Evolutionary conservation across 129 eudicot genomes (phyloP).

Genomic region (Arctium lappa): DNA sequence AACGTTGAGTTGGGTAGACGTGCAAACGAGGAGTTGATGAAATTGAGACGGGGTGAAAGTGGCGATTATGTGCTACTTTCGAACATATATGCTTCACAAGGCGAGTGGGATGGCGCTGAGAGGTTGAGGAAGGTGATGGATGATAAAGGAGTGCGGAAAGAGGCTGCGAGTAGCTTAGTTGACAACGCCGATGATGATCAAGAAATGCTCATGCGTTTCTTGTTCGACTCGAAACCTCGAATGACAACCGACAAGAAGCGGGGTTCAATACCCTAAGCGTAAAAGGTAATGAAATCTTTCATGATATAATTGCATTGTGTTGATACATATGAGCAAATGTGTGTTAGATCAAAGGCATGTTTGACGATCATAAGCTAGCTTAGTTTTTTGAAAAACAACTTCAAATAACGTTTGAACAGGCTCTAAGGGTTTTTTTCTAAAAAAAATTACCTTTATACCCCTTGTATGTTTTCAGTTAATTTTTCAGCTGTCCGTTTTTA

Average conservation of each 20-base stretch:
- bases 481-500: too few relatives aligned
- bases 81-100: conserved; percentile 67
- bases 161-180: conserved; percentile 56
- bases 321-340: background rate
- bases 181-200: conserved; percentile 42
- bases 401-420: background rate
- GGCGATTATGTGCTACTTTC: conserved; percentile 78
- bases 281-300: background rate
- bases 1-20: conserved; percentile 58
- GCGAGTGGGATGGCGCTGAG: conserved; percentile 71
- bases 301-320: background rate
- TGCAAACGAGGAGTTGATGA: conserved; percentile 50
- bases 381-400: background rate
- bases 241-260: background rate
- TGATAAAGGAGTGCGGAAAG: conserved; percentile 69
- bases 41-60: conserved; percentile 53
- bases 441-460: too few relatives aligned
- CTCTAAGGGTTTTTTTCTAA: background rate
- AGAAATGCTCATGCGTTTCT: conserved; percentile 32
- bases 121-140: conserved; percentile 64
- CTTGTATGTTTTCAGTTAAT: too few relatives aligned
- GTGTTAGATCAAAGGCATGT: background rate
- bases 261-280: background rate
- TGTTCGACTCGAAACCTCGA: conserved; percentile 34
- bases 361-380: background rate